Evolutionary conservation across 2,329 filamentous ascomycete genomes (phyloP), one percentile per base, ranked within the genome.

Genomic region (Colletotrichum aenigma): DNA sequence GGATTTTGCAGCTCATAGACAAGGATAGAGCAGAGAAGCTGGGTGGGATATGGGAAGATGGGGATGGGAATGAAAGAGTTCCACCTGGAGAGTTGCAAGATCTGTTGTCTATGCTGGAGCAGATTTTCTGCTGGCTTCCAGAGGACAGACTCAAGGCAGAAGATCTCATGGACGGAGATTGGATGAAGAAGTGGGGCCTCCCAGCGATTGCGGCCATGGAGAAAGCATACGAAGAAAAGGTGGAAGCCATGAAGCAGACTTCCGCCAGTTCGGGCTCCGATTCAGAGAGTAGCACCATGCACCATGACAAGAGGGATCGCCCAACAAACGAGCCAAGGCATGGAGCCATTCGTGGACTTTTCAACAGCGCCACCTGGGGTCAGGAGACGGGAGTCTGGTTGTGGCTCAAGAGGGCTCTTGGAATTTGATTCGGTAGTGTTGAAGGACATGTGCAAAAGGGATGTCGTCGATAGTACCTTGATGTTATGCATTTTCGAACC

Each of bases 211-310:
- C 12, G 2, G 58, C 15, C 4, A 61, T 61, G 58, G 16, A 61
- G 6, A 30, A 34, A 21, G 26, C 58, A 10, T 21, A 61, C 26
- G 6, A 30, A n/a, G 26, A 34, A 18, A 32, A 24, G 58, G 2
- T 4, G 7, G 2, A 32, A 52, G 43, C 1, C 4, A 13, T 6
- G 55, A 12, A 48, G 38, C 28, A 61, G 18, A 21, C 2, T 2
- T 13, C 16, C 0, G 58, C 18, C 13, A 61, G 26, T 21, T 26
- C 4, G 2, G 18, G 4, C n/a, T n/a, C 26, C 0, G 7, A 1
- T 7, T 32, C 8, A 61, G 30, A 1, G 4, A 61, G 13, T 3
- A 13, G 15, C 4, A 61, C 30, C 24, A n/a, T 7, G 10, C 16
- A 32, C n/a, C 30, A 58, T 34, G 26, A 10, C n/a, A 48, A 48